A percentile compares a stretch with the other conserved stretches of the same genome.
Conservation (phyloP, 495 filamentous ascomycete genomes). For the Xylaria venustula region DNA sequence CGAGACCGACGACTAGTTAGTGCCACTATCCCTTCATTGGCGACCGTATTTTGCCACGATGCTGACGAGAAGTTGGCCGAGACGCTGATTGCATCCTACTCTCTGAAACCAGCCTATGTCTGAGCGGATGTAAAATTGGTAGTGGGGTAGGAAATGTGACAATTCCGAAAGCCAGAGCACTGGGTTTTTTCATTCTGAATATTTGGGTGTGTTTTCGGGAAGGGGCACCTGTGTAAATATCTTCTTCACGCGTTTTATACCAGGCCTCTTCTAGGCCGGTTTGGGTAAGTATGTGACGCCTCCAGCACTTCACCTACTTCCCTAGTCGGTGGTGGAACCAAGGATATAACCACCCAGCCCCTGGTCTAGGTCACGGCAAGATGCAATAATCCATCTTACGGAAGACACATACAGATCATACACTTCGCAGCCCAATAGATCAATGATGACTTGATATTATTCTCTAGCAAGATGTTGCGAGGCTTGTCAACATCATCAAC, state of each 20-base stretch:
- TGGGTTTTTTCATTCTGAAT: not conserved
- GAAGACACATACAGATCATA: not conserved
- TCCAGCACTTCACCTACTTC: not conserved
- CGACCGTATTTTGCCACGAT: not conserved
- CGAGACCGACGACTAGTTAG: not conserved
- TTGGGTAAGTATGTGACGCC: not conserved
- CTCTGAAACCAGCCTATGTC: not conserved
- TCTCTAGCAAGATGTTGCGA: not conserved
- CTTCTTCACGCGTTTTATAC: not conserved
- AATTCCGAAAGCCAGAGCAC: not conserved
- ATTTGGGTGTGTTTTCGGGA: not conserved
- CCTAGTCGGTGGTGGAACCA: not conserved
- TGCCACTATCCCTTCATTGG: not conserved
- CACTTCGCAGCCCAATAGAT: not conserved
- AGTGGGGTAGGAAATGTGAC: conserved; percentile 2
- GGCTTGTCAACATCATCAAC: not conserved
- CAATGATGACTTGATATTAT: not conserved
- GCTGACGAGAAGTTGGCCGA: not conserved
- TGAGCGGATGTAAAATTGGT: not conserved
- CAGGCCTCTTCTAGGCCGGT: not conserved
- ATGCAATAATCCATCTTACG: not conserved
- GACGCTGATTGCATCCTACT: not conserved
- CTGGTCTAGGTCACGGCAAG: not conserved
- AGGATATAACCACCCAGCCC: not conserved
- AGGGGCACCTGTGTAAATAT: not conserved